phyloP scores from a whole-genome alignment of 83 land plant species.

The Diphasiastrum complanatum region DNA sequence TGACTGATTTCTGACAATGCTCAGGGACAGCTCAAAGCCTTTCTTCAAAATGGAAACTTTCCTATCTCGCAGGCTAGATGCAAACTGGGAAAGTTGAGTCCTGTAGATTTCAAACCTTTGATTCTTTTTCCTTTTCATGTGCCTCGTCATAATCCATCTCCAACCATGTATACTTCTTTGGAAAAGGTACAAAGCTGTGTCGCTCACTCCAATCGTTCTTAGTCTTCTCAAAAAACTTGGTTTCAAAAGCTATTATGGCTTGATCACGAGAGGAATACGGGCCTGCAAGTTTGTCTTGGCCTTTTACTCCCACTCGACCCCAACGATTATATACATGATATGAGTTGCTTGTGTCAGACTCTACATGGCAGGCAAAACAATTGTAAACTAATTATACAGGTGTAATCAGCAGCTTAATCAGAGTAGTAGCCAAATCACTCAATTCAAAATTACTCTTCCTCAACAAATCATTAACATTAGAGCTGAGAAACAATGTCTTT shows the following conservation, averaged over 20 bases:
- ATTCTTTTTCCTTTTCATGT: slow-evolving; percentile 6
- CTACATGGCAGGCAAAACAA: slow-evolving; percentile 34
- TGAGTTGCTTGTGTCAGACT: slow-evolving; percentile 52
- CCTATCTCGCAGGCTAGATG: no score
- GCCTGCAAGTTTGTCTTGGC: slow-evolving; percentile 67
- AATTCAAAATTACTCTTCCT: no score
- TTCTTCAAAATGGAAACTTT: no score
- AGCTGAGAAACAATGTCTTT: no score
- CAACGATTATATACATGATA: slow-evolving; percentile 72
- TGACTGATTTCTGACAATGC: no score
- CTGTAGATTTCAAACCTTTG: not conserved
- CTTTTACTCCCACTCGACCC: slow-evolving; percentile 96
- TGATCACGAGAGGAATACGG: slow-evolving; percentile 35
- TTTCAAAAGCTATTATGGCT: slow-evolving; percentile 57
- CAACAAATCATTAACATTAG: no score
- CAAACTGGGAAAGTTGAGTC: no score
- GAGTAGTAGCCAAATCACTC: not conserved
- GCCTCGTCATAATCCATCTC: slow-evolving; percentile 84
- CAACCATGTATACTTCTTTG: slow-evolving; percentile 77
- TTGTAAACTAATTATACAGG: not conserved
- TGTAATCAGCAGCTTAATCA: not conserved
- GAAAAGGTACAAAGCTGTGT: slow-evolving; percentile 41
- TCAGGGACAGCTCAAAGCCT: no score
- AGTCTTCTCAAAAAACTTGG: slow-evolving; percentile 72
- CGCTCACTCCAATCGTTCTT: slow-evolving; percentile 62